Percentiles rank a stretch among this genome's conserved stretches.
Evolutionary conservation across 2,329 filamentous ascomycete species (phyloP).

Genomic region (Aspergillus thermomutatus): DNA sequence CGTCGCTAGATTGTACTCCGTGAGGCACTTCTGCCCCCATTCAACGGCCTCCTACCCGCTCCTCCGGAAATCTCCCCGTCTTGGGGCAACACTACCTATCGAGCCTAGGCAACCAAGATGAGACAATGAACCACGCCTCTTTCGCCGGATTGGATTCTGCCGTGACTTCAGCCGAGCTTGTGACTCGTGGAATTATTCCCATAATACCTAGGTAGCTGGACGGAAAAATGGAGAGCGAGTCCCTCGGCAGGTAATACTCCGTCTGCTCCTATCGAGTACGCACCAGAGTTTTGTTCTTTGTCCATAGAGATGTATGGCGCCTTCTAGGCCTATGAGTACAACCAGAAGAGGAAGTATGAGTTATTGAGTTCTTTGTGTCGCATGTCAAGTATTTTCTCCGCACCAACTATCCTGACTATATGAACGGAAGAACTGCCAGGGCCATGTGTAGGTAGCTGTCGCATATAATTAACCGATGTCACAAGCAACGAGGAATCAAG

Average conservation of each 20-base stretch:
- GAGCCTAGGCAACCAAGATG: neutral
- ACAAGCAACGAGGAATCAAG: neutral
- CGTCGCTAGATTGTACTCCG: neutral
- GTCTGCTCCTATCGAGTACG: neutral
- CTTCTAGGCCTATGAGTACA: no score
- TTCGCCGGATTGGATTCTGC: neutral
- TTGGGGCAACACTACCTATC: neutral
- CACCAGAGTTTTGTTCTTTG: neutral
- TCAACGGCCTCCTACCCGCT: constrained; percentile 1
- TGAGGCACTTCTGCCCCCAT: neutral
- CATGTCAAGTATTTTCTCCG: no score
- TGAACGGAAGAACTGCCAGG: neutral
- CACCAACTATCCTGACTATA: no score
- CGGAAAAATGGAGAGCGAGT: no score
- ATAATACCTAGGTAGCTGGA: neutral
- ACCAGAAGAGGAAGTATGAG: no score
- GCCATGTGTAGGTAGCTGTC: neutral
- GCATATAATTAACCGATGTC: neutral
- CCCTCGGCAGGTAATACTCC: no score
- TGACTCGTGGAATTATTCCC: neutral
- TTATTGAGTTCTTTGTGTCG: no score
- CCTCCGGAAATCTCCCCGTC: constrained; percentile 2
- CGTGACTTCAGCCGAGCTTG: neutral
- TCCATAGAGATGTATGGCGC: no score
- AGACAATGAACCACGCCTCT: neutral